phyloP scores from a whole-genome alignment of 2,329 filamentous ascomycete genomes.

The Fusarium pseudoanthophilum region DNA sequence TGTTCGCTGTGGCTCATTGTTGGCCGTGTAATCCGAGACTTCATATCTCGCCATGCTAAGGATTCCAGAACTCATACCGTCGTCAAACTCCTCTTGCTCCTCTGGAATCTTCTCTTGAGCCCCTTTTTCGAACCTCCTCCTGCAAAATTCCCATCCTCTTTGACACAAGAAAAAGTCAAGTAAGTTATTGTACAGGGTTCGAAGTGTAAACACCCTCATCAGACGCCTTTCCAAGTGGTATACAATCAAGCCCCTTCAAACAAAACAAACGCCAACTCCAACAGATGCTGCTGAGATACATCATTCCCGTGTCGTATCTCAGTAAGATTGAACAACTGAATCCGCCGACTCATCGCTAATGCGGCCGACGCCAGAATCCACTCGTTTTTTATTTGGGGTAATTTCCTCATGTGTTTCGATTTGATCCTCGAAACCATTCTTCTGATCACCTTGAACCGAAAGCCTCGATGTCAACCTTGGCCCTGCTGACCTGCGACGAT shows the following conservation, averaged over 20 bases:
- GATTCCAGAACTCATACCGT: conserved; percentile 12
- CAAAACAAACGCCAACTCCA: conserved; percentile 38
- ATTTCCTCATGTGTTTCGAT: conserved; percentile 32
- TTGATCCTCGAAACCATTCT: conserved; percentile 31
- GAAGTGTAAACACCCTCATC: conserved; percentile 8
- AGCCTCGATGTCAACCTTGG: conserved; percentile 35
- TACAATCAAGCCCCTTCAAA: conserved; percentile 13
- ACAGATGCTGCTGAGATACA: conserved; percentile 32
- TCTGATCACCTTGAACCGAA: conserved; percentile 37
- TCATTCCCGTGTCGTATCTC: conserved; percentile 6
- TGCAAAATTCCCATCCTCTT: conserved; percentile 21
- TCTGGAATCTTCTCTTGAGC: conserved; percentile 8
- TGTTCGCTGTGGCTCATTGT: conserved; percentile 34
- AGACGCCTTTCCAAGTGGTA: conserved; percentile 41
- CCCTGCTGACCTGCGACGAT: conserved; percentile 47
- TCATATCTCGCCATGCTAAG: conserved; percentile 27
- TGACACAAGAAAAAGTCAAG: conserved; percentile 18
- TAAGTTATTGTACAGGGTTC: conserved; percentile 40
- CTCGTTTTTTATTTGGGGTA: conserved; percentile 45
- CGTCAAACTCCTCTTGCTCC: conserved; percentile 6
- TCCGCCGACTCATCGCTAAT: conserved; percentile 46
- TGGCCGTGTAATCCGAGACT: conserved; percentile 32
- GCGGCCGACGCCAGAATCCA: conserved; percentile 50
- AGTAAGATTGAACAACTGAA: conserved; percentile 16
- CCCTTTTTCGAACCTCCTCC: conserved; percentile 1